These are phyloP conservation scores for Sugiyamaella sp. DNA, from an alignment of 1,139 yeast species.

Conservation along the genomic window DNA sequence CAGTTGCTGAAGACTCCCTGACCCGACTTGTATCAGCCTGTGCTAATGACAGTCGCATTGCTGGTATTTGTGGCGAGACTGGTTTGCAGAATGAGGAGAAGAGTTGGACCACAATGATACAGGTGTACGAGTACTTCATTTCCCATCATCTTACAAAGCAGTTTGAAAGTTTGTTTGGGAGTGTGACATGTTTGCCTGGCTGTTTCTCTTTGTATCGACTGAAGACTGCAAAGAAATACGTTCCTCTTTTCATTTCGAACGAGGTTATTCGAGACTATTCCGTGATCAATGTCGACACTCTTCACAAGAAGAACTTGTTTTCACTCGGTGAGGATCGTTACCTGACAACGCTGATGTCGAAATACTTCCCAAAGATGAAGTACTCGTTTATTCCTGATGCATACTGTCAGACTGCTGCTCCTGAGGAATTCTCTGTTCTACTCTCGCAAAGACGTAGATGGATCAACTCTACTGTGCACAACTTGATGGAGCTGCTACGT, in stretches of 20 bases:
- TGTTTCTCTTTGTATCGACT: conserved; percentile 48
- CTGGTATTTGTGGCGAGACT: conserved; percentile 49
- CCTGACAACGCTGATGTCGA: conserved; percentile 46
- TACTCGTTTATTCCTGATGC: conserved; percentile 47
- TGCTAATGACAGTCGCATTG: conserved; percentile 43
- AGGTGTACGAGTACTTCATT: conserved; percentile 48
- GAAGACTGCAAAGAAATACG: conserved; percentile 42
- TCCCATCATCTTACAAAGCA: conserved; percentile 49
- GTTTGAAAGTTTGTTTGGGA: conserved; percentile 47
- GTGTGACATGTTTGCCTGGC: conserved; percentile 50
- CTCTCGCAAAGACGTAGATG: conserved; percentile 50
- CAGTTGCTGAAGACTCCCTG: conserved; percentile 44
- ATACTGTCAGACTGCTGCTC: conserved; percentile 45
- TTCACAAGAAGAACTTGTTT: conserved; percentile 48
- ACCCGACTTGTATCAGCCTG: conserved; percentile 46
- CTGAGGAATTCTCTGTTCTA: conserved; percentile 46
- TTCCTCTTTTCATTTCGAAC: conserved; percentile 45
- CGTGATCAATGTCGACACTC: conserved; percentile 44
- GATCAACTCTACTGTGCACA: conserved; percentile 50
- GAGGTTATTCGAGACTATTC: conserved; percentile 46
- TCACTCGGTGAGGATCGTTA: conserved; percentile 50
- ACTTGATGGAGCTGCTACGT: conserved; percentile 45
- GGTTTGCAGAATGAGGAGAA: conserved; percentile 45
- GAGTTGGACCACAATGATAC: conserved; percentile 47
- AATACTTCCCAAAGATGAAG: conserved; percentile 44